A percentile compares a stretch with the other conserved stretches of the same genome.
Evolutionary conservation across 352 stramenopile species (phyloP).

Genomic region (Phytophthora parvispora): DNA sequence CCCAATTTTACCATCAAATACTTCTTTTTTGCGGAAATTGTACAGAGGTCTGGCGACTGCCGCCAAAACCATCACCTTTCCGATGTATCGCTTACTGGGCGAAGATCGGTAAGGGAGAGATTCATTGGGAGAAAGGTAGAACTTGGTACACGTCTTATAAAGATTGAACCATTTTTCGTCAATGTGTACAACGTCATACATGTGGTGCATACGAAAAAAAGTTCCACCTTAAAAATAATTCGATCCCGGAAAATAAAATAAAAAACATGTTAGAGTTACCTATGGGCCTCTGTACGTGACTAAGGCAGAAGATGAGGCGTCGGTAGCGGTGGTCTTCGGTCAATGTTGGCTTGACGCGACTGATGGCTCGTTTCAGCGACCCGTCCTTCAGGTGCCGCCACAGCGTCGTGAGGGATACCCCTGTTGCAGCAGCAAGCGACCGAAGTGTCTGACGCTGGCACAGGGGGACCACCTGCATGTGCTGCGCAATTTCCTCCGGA

Average conservation of each 20-base stretch:
- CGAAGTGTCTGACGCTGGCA: too few species aligned
- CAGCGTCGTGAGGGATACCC: too few species aligned
- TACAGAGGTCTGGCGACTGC: conserved; percentile 19
- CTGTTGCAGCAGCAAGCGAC: too few species aligned
- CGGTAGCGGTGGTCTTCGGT: too few species aligned
- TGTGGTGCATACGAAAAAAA: conserved; percentile 3
- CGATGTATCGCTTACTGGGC: conserved; percentile 11
- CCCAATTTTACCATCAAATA: conserved; percentile 27
- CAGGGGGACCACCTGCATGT: too few species aligned
- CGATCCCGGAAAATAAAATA: background rate
- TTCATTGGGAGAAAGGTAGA: conserved; percentile 11
- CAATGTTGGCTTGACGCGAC: too few species aligned
- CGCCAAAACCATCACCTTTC: conserved; percentile 25
- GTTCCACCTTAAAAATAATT: conserved; percentile 2
- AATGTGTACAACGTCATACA: conserved; percentile 23
- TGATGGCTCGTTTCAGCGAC: too few species aligned
- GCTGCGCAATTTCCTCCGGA: too few species aligned
- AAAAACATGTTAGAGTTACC: conserved; percentile 6
- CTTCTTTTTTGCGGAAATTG: conserved; percentile 4
- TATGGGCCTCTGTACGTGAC: background rate
- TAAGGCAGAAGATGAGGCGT: too few species aligned
- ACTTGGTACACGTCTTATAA: conserved; percentile 1
- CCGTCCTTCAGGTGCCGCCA: too few species aligned
- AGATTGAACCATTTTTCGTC: conserved; percentile 33
- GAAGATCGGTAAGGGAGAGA: conserved; percentile 5